Evolutionary conservation across 1,284 basidiomycete genomes (phyloP), one percentile per base, ranked within the genome.

Genomic region (Athelia sp.): DNA sequence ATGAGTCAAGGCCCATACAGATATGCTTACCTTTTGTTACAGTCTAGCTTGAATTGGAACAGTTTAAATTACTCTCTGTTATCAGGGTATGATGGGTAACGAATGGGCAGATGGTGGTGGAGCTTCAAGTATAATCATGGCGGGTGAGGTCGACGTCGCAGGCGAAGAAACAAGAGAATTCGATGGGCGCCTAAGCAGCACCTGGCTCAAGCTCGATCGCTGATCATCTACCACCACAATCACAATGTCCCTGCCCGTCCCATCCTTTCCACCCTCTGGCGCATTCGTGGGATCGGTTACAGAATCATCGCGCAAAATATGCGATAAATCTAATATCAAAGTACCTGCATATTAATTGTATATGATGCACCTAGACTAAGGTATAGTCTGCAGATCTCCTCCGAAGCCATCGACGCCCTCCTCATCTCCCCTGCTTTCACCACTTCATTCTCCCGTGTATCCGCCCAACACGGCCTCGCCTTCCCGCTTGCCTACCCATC

Each of bases 401-500:
- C 6, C 15, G 42, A 64, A 72, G 24, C 69, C 75, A 42, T 66
- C 75, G 26, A 80, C 52, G 75, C 80, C 14, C 69, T 90, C 18
- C 64, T 91, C 11, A 65, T 73, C 48, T 88, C 87, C 3, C 72
- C 80, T 21, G 73, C 82, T 1, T 88, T 90, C 60, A 76, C 72
- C 11, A 63, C 65, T 26, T 80, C 82, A 3, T 90, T 84, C 64
- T 68, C 76, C 50, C 76, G 80, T 38, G 77, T 88, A 1, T 82
- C 81, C 11, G 61, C 64, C 13, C 66, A 72, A 13, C 86, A 90
- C 64, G 87, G 87, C 29, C 70, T 88, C 49, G 71, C 75, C n/a
- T 71, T 93, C 47, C 90, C 90, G 3, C 75, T 93, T 43, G 81
- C 82, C 6, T 93, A 92, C 59, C 72, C 86, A 34, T 84, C 84